Conservation (phyloP, 495 filamentous ascomycete genomes). For the Parmelia sp. region DNA sequence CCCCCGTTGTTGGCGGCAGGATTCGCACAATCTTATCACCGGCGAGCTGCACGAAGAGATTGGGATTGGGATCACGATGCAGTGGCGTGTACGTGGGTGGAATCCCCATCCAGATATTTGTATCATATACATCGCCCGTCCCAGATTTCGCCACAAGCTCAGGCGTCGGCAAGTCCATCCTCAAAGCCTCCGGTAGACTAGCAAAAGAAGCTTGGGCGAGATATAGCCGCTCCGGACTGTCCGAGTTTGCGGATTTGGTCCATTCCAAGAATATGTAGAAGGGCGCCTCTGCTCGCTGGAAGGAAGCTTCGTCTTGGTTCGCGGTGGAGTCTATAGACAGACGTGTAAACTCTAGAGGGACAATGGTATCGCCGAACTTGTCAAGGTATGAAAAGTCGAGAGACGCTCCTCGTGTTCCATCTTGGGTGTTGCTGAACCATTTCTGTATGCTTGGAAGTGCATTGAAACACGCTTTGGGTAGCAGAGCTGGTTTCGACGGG, state of each 20-base stretch:
- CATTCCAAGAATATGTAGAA: constrained; percentile 53
- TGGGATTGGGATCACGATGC: constrained; percentile 90
- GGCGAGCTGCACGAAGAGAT: constrained; percentile 79
- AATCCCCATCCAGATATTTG: constrained; percentile 81
- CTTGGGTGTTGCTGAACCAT: constrained; percentile 43
- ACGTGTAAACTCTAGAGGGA: constrained; percentile 54
- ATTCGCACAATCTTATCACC: constrained; percentile 70
- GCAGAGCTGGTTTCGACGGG: constrained; percentile 41
- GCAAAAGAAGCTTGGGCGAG: constrained; percentile 74
- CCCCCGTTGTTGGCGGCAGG: constrained; percentile 54
- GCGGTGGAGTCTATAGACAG: not conserved
- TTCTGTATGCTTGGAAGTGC: constrained; percentile 45
- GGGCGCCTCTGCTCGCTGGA: constrained; percentile 52
- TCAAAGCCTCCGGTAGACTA: constrained; percentile 55
- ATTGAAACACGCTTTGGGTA: constrained; percentile 41
- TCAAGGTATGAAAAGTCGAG: constrained; percentile 48
- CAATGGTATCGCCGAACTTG: constrained; percentile 43
- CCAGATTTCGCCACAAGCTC: constrained; percentile 53
- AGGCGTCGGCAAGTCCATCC: constrained; percentile 63
- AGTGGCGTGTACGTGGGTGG: constrained; percentile 82
- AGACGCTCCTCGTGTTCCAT: not conserved
- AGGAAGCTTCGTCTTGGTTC: constrained; percentile 27
- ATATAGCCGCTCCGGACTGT: constrained; percentile 51
- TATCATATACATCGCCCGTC: constrained; percentile 72
- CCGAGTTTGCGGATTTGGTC: constrained; percentile 32